Conservation (phyloP, 495 filamentous ascomycete species). For the Oidiodendron maius region DNA sequence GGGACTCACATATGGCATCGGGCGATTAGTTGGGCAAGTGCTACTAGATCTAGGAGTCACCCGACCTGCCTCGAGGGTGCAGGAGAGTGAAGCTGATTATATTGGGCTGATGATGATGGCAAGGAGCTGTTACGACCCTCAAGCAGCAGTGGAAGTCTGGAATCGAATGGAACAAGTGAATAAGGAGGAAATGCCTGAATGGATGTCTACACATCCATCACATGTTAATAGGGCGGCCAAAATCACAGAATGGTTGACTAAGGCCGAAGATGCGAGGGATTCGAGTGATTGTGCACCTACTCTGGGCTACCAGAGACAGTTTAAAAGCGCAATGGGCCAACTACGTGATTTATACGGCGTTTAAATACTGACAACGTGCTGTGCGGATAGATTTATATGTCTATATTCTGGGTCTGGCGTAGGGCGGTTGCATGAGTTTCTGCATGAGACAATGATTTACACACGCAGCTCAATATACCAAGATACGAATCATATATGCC, state of each 20-base stretch:
- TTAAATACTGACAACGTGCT: neutral
- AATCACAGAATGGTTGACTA: slow-evolving; percentile 61
- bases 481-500: no score
- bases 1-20: slow-evolving; percentile 62
- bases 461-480: no score
- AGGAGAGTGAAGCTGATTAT: slow-evolving; percentile 71
- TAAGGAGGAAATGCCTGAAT: slow-evolving; percentile 57
- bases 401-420: neutral
- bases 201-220: slow-evolving; percentile 82
- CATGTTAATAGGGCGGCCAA: slow-evolving; percentile 63
- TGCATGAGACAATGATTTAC: no score
- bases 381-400: slow-evolving; percentile 1
- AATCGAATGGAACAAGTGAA: slow-evolving; percentile 63
- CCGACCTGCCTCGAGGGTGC: slow-evolving; percentile 62
- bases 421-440: no score
- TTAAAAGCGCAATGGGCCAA: slow-evolving; percentile 2
- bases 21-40: slow-evolving; percentile 43
- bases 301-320: slow-evolving; percentile 7
- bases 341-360: no score
- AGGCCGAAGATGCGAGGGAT: slow-evolving; percentile 47
- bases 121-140: slow-evolving; percentile 61
- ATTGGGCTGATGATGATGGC: slow-evolving; percentile 74
- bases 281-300: slow-evolving; percentile 44
- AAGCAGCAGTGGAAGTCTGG: slow-evolving; percentile 71
- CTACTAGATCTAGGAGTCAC: slow-evolving; percentile 58